Conservation (phyloP, 805 yeast species). For the Candida piceae region DNA sequence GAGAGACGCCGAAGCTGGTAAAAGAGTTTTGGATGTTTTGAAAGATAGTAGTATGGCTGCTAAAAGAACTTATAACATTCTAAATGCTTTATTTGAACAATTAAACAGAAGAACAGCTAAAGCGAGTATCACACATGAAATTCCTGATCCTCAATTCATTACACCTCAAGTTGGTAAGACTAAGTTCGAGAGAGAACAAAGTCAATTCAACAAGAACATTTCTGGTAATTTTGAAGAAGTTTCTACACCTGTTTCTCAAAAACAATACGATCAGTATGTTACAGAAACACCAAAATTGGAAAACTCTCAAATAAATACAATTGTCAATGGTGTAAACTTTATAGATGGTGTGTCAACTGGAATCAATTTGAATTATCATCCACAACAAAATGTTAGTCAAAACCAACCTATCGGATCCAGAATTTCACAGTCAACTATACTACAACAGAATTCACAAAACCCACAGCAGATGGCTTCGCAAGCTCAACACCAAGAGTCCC, state of each 20-base stretch:
- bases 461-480: no score
- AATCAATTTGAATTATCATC: conserved; percentile 22
- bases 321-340: conserved; percentile 29
- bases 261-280: conserved; percentile 9
- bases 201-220: conserved; percentile 6
- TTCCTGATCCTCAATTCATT: conserved; percentile 17
- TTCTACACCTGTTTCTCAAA: conserved; percentile 8
- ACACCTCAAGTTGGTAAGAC: conserved; percentile 26
- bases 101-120: conserved; percentile 67
- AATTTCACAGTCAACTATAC: not conserved
- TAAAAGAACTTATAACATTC: conserved; percentile 68
- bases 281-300: conserved; percentile 10
- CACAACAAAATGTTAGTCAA: conserved; percentile 2
- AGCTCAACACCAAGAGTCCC: no score
- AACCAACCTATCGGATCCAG: not conserved
- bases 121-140: conserved; percentile 22
- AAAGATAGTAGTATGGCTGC: conserved; percentile 78
- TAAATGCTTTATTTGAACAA: conserved; percentile 76
- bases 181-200: conserved; percentile 16
- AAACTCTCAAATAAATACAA: conserved; percentile 19
- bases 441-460: not conserved
- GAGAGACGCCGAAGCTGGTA: conserved; percentile 78
- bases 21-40: conserved; percentile 61
- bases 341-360: conserved; percentile 33
- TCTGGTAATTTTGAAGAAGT: conserved; percentile 3